Conservation (phyloP, 1,139 yeast species). For the Blastobotrys elegans region DNA sequence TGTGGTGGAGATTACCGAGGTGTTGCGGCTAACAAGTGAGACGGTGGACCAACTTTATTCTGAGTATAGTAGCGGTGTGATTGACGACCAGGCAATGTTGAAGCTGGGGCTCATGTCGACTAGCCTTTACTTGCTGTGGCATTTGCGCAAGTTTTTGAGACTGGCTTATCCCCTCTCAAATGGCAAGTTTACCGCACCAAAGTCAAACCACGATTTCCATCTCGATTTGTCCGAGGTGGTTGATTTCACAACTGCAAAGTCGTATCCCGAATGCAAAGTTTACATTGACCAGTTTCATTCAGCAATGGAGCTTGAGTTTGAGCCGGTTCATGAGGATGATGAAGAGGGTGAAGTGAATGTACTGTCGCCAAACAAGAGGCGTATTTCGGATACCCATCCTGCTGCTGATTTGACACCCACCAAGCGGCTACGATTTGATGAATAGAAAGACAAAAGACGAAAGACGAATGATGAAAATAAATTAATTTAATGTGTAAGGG, state of each 20-base stretch:
- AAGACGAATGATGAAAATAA: too few relatives aligned
- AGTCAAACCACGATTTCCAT: neutral
- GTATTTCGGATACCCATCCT: neutral
- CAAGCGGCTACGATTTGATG: neutral
- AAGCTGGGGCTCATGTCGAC: conserved; percentile 5
- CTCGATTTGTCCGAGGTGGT: neutral
- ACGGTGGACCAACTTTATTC: conserved; percentile 8
- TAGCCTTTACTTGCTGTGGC: conserved; percentile 7
- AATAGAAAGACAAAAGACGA: too few relatives aligned
- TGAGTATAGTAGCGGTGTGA: neutral
- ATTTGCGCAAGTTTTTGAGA: conserved; percentile 5
- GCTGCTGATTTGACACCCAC: neutral
- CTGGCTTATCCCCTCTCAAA: neutral
- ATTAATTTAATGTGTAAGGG: too few relatives aligned
- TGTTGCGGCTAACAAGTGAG: conserved; percentile 8
- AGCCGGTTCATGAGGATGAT: neutral
- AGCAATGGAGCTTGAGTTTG: conserved; percentile 7
- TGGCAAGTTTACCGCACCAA: conserved; percentile 1
- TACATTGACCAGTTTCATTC: conserved; percentile 1
- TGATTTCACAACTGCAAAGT: neutral
- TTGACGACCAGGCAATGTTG: neutral
- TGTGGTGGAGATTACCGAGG: conserved; percentile 7
- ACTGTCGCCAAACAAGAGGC: neutral
- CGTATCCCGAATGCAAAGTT: neutral
- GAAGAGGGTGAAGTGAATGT: neutral